Percentiles rank a stretch among this genome's conserved stretches.
phyloP scores from a whole-genome alignment of 805 yeast genomes.

The Zygotorulaspora florentina region DNA sequence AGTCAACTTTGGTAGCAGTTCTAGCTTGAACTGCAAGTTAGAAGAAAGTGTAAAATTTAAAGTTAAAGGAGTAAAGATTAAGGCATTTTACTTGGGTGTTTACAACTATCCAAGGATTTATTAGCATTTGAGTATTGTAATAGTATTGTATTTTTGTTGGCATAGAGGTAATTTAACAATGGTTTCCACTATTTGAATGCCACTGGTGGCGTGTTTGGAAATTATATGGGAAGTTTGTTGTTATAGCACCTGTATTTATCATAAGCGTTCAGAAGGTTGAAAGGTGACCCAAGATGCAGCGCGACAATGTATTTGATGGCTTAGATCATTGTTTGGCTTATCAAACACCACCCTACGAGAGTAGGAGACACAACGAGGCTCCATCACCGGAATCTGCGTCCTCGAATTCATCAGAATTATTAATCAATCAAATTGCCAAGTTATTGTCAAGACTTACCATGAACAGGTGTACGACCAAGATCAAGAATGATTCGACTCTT shows the following conservation, averaged over 20 bases:
- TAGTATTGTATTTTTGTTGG: background rate
- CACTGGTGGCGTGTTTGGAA: slow-evolving; percentile 2
- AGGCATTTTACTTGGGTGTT: background rate
- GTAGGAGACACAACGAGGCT: background rate
- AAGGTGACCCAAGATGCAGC: background rate
- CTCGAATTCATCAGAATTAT: slow-evolving; percentile 3
- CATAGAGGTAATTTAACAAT: slow-evolving; percentile 3
- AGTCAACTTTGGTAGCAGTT: too few relatives aligned
- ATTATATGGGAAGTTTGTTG: background rate
- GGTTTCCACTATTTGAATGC: slow-evolving; percentile 6
- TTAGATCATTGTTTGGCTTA: slow-evolving; percentile 12
- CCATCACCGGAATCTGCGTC: background rate
- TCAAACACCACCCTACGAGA: slow-evolving; percentile 15
- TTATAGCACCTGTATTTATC: slow-evolving; percentile 2
- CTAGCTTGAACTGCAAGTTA: background rate
- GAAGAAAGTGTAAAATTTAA: background rate
- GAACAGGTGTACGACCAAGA: slow-evolving; percentile 15
- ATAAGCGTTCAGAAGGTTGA: background rate
- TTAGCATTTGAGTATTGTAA: background rate
- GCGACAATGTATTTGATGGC: background rate
- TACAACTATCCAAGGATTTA: background rate
- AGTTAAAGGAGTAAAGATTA: background rate
- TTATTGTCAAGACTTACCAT: slow-evolving; percentile 17
- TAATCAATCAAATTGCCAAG: slow-evolving; percentile 15
- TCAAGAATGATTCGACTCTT: slow-evolving; percentile 16